Conservation (phyloP, 163 green algal genomes). For the Chlorella variabilis region DNA sequence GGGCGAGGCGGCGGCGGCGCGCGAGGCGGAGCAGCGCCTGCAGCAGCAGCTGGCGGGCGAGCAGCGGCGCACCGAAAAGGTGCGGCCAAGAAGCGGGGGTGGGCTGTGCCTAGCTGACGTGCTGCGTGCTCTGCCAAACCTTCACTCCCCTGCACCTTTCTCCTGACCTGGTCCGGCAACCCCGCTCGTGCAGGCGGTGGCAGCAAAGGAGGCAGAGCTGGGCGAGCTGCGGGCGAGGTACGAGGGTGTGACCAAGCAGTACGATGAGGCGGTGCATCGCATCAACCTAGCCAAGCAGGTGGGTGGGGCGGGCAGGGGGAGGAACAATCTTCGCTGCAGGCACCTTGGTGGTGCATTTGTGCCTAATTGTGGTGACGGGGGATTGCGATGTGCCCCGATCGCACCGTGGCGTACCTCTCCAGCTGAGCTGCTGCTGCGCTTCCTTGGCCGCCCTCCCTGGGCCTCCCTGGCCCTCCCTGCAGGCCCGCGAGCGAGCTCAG, state of each 20-base stretch:
- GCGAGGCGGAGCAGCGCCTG: constrained; percentile 27
- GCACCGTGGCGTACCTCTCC: too few relatives aligned
- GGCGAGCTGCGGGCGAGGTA: constrained; percentile 10
- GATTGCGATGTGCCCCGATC: too few relatives aligned
- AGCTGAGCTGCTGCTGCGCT: too few relatives aligned
- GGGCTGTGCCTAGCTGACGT: not conserved
- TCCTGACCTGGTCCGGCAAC: not conserved
- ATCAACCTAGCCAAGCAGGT: constrained; percentile 40
- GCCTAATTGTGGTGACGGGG: too few relatives aligned
- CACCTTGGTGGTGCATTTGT: too few relatives aligned
- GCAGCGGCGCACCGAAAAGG: constrained; percentile 29
- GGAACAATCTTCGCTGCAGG: too few relatives aligned
- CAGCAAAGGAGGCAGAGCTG: constrained; percentile 11
- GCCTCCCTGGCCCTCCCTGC: too few relatives aligned
- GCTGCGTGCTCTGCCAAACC: not conserved
- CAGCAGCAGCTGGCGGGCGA: constrained; percentile 24
- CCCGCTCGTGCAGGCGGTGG: constrained; percentile 13
- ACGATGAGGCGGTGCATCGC: constrained; percentile 46
- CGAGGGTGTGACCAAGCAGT: constrained; percentile 31
- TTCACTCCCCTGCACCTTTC: not conserved
- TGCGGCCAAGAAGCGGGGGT: not conserved
- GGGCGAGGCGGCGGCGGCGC: constrained; percentile 16
- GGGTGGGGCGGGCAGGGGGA: too few relatives aligned
- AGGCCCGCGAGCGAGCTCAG: constrained; percentile 34
- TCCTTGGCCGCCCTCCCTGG: too few relatives aligned